Base-by-base conservation (phyloP, 2,329 filamentous ascomycete genomes). In the Phyllosticta citrichinensis region DNA sequence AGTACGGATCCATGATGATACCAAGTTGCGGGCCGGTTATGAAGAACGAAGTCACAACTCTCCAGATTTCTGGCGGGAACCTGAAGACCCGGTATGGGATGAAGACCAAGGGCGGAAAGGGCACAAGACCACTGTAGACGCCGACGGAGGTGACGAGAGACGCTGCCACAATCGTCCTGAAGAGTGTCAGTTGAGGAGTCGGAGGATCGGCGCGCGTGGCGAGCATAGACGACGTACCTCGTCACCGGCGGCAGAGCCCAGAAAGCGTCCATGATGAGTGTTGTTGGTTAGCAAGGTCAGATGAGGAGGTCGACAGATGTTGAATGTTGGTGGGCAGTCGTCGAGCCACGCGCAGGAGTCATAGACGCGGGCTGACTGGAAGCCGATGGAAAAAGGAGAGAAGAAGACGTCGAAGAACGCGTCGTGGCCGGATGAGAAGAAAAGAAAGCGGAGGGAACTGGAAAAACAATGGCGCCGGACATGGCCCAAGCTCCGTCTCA, bases 1-100 rank as follows among this genome's bases (percentile, higher is more conserved):
- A 87, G 76, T 89, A 91, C 52, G 89, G 85, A 71, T 92, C 88
- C 70, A 91, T 77, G 60, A 91, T 69, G 66, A 91, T 83, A 55
- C 76, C 74, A 63, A 86, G 70, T 50, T 76, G 74, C 11, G 76
- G 74, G 56, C 81, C 79, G 9, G 83, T 86, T 64, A 87, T 75
- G 62, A 85, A 71, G 71, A 87, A 87, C 11, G 81, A 73, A 2
- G 83, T 82, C 61, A 80, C 71, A 12, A 84, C 65, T 55, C 84
- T 79, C 83, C 84, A 87, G 65, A 85, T 63, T 66, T 87, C 75
- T 25, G 84, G 84, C 19, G 83, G 77, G 55, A 83, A 74, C 62
- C 79, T 80, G 69, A 87, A 81, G 62, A 89, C 74, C 61, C 72
- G 70, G 22, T 77, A 72, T 25, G 75, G 73, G 62, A 80, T 72